Conservation (phyloP, 2,329 filamentous ascomycete genomes). For the Colletotrichum tabaci region DNA sequence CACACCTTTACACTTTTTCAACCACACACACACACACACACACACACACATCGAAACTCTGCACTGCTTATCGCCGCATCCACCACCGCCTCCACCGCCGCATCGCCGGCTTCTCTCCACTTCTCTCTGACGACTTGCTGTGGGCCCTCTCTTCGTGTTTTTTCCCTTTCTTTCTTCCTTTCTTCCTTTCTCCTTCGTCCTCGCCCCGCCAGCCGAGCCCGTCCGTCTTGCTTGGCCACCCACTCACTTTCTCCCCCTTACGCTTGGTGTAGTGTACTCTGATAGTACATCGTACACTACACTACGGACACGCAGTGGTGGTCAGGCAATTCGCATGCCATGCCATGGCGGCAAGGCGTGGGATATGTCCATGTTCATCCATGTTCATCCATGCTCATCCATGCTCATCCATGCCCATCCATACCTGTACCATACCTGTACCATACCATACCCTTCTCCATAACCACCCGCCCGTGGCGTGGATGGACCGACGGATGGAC, state of each 20-base stretch:
- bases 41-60: not conserved
- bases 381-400: constrained; percentile 9
- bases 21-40: constrained; percentile 16
- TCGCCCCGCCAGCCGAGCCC: constrained; percentile 21
- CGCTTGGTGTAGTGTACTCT: not conserved
- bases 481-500: constrained; percentile 5
- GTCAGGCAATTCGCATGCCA: constrained; percentile 4
- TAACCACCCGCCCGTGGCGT: not conserved
- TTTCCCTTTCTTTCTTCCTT: not conserved
- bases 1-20: not conserved
- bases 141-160: constrained; percentile 36
- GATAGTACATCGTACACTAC: too few relatives aligned
- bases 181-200: not conserved
- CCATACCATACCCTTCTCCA: not conserved
- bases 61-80: constrained; percentile 20
- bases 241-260: not conserved
- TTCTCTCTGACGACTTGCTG: constrained; percentile 38
- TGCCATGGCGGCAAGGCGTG: constrained; percentile 6
- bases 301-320: not conserved
- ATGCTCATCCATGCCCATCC: not conserved
- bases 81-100: constrained; percentile 19
- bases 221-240: constrained; percentile 23
- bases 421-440: too few relatives aligned
- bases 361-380: constrained; percentile 9
- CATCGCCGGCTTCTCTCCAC: constrained; percentile 34